Percentiles rank a stretch among this genome's conserved stretches.
Conservation (phyloP, 179 eudicot genomes). For the Nepenthes alata region DNA sequence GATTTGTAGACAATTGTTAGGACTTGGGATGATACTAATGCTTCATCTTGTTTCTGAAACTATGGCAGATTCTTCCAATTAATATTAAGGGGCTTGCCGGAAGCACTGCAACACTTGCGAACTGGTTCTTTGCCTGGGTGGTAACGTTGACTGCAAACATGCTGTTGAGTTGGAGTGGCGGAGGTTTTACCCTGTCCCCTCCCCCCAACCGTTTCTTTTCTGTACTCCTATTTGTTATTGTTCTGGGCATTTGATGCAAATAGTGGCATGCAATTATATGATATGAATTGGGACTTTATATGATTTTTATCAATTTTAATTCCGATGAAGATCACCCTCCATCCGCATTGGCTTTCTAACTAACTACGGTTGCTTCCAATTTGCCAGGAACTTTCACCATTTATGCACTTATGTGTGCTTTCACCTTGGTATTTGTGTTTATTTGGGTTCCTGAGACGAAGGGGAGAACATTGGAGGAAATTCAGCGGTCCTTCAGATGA, state of each 20-base stretch:
- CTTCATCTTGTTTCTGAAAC: slow-evolving; percentile 4
- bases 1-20: neutral
- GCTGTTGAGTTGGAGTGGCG: slow-evolving; percentile 65
- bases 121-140: slow-evolving; percentile 72
- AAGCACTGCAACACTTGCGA: slow-evolving; percentile 75
- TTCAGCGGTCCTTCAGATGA: slow-evolving; percentile 71
- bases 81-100: slow-evolving; percentile 90
- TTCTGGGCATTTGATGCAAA: no score
- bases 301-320: neutral
- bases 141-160: slow-evolving; percentile 81
- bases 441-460: slow-evolving; percentile 90
- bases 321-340: neutral
- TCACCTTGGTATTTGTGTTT: slow-evolving; percentile 43
- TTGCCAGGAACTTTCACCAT: slow-evolving; percentile 64
- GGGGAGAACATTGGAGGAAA: slow-evolving; percentile 85
- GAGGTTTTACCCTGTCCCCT: slow-evolving; percentile 35
- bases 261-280: no score
- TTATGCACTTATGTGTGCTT: slow-evolving; percentile 41
- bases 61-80: slow-evolving; percentile 71
- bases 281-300: no score
- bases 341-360: neutral
- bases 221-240: neutral
- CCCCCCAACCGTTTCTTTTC: neutral
- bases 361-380: neutral
- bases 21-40: neutral